phyloP scores from a whole-genome alignment of 805 yeast genomes.

The Isabelozyma heimii region DNA sequence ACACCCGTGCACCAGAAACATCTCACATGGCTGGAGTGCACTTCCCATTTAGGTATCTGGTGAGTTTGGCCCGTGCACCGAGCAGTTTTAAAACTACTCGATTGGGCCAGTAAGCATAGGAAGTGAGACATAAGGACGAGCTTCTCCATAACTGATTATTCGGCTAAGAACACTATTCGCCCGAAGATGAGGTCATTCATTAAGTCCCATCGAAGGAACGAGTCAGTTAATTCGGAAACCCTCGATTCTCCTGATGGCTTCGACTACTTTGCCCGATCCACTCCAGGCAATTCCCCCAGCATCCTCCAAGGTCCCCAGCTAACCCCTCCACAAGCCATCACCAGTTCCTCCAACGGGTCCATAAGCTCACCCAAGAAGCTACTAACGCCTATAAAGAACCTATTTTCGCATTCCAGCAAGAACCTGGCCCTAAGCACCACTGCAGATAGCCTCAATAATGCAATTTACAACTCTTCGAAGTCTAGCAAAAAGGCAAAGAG shows the following conservation, averaged over 20 bases:
- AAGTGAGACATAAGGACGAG: background rate
- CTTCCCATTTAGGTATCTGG: too few relatives aligned
- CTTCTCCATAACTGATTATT: background rate
- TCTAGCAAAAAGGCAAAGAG: background rate
- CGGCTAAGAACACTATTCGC: too few relatives aligned
- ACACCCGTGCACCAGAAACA: too few relatives aligned
- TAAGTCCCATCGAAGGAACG: conserved; percentile 22
- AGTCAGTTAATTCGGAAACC: conserved; percentile 9
- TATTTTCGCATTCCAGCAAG: conserved; percentile 20
- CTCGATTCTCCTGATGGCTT: background rate
- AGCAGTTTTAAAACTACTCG: background rate
- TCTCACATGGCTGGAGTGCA: too few relatives aligned
- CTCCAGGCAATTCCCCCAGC: conserved; percentile 21
- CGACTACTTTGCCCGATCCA: conserved; percentile 5
- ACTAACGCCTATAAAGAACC: conserved; percentile 33
- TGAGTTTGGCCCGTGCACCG: background rate
- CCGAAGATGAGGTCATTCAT: conserved; percentile 24
- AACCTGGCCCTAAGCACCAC: background rate
- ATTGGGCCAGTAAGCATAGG: background rate
- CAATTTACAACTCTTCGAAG: background rate
- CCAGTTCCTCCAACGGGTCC: conserved; percentile 1
- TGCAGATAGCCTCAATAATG: background rate
- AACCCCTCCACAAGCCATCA: conserved; percentile 14
- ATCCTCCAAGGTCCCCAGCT: conserved; percentile 12
- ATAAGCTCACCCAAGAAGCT: conserved; percentile 35